These are phyloP conservation scores for Cercophora scortea DNA, from an alignment of 495 filamentous ascomycete genomes.

Conservation along the genomic window DNA sequence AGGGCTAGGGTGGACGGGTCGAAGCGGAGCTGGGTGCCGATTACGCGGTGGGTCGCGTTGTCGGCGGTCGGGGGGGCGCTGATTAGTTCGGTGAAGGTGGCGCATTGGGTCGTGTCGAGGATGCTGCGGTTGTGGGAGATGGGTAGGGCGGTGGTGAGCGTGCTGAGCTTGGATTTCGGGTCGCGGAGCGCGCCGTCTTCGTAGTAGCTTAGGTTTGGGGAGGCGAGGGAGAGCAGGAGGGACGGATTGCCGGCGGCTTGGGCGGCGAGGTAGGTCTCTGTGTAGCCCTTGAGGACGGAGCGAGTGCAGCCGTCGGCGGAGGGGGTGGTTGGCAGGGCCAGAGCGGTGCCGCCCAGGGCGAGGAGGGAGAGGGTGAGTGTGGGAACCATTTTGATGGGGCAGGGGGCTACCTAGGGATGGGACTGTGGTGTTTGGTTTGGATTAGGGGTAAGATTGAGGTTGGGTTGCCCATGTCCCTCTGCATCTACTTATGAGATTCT, in stretches of 20 bases:
- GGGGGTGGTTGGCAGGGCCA: background rate
- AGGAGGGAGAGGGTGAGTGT: background rate
- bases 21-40: constrained; percentile 40
- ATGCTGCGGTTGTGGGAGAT: constrained; percentile 41
- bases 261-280: constrained; percentile 35
- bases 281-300: constrained; percentile 30
- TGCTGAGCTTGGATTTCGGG: constrained; percentile 16
- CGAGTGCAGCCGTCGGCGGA: constrained; percentile 25
- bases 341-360: background rate
- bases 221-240: constrained; percentile 2
- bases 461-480: too few species aligned
- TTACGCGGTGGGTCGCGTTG: constrained; percentile 35
- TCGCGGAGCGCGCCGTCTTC: constrained; percentile 26
- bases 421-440: too few species aligned
- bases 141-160: constrained; percentile 33
- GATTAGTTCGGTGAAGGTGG: constrained; percentile 45
- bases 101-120: constrained; percentile 42
- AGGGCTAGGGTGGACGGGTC: constrained; percentile 8
- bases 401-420: too few species aligned
- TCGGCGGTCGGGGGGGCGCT: constrained; percentile 27
- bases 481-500: too few species aligned
- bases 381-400: background rate
- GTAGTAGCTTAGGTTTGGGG: constrained; percentile 12
- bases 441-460: too few species aligned
- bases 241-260: constrained; percentile 33